Evolutionary conservation across 1,284 basidiomycete genomes (phyloP).

Genomic region (Exobasidium rhododendri): DNA sequence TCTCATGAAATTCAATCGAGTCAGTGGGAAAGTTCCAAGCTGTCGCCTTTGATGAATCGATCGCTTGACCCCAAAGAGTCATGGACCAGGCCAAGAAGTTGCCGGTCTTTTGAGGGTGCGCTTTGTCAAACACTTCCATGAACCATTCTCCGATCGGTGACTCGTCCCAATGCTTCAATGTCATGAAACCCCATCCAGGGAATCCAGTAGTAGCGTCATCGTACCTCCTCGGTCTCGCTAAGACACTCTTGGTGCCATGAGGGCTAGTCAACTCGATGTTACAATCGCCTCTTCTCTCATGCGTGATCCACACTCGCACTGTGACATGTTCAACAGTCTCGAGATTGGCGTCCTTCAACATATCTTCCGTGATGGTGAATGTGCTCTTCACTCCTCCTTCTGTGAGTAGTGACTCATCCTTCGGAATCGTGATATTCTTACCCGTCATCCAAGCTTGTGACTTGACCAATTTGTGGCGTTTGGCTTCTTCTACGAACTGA

Average conservation of each 20-base stretch:
- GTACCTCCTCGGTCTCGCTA: conserved; percentile 70
- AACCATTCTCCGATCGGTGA: conserved; percentile 89
- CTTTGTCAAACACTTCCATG: conserved; percentile 70
- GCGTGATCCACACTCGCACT: conserved; percentile 85
- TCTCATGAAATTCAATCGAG: conserved; percentile 49
- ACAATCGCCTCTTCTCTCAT: conserved; percentile 81
- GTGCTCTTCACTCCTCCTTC: conserved; percentile 67
- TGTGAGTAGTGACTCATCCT: conserved; percentile 60
- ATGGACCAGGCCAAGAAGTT: conserved; percentile 87
- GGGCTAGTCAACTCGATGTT: conserved; percentile 86
- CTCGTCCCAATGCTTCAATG: conserved; percentile 98
- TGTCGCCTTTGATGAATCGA: conserved; percentile 68
- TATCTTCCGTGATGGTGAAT: conserved; percentile 69
- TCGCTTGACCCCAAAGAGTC: conserved; percentile 85
- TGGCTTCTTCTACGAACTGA: conserved; percentile 74
- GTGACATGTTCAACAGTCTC: conserved; percentile 90
- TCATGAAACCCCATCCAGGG: conserved; percentile 96
- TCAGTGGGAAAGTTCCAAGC: conserved; percentile 50
- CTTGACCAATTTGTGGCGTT: conserved; percentile 81
- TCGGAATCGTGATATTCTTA: conserved; percentile 31
- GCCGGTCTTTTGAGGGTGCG: conserved; percentile 63
- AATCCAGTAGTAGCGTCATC: conserved; percentile 73
- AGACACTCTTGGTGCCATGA: conserved; percentile 76
- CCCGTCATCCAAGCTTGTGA: conserved; percentile 75
- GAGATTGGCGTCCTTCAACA: conserved; percentile 73